phyloP scores from a whole-genome alignment of 345 rosid species.

The Pistacia integerrima region DNA sequence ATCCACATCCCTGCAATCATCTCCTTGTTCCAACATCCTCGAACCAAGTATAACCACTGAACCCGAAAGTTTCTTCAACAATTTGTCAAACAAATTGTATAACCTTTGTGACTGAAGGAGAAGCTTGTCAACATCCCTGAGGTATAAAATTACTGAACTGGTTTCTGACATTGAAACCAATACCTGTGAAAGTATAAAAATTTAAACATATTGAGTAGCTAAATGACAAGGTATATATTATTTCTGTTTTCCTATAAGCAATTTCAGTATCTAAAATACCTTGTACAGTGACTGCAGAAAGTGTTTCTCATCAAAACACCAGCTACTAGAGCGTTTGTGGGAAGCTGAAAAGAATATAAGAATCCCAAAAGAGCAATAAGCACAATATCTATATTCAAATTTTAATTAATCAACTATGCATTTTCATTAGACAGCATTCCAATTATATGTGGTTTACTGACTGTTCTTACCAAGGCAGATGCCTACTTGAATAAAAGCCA shows the following conservation, averaged over 20 bases:
- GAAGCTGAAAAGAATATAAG: constrained; percentile 39
- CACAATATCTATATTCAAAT: not conserved
- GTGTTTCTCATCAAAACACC: constrained; percentile 81
- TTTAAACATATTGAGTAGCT: not conserved
- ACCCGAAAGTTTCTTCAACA: constrained; percentile 75
- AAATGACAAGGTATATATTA: not conserved
- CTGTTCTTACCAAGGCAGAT: not conserved
- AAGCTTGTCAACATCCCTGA: constrained; percentile 80
- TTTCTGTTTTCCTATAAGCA: not conserved
- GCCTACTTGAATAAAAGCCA: not conserved
- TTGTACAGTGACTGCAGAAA: constrained; percentile 86
- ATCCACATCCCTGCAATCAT: constrained; percentile 54
- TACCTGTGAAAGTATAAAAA: constrained; percentile 46
- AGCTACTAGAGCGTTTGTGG: constrained; percentile 54
- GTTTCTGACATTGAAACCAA: constrained; percentile 67
- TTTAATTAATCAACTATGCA: not conserved
- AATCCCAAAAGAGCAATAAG: constrained; percentile 15
- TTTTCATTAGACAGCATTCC: too few relatives aligned
- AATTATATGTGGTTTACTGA: not conserved
- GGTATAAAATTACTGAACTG: constrained; percentile 64
- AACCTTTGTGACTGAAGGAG: constrained; percentile 75
- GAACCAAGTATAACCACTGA: constrained; percentile 85
- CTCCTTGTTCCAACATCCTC: constrained; percentile 62
- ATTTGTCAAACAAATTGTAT: constrained; percentile 59
- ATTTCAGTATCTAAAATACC: constrained; percentile 44